These are phyloP conservation scores for Populus davidiana DNA, from an alignment of 345 rosid genomes.

Conservation along the genomic window DNA sequence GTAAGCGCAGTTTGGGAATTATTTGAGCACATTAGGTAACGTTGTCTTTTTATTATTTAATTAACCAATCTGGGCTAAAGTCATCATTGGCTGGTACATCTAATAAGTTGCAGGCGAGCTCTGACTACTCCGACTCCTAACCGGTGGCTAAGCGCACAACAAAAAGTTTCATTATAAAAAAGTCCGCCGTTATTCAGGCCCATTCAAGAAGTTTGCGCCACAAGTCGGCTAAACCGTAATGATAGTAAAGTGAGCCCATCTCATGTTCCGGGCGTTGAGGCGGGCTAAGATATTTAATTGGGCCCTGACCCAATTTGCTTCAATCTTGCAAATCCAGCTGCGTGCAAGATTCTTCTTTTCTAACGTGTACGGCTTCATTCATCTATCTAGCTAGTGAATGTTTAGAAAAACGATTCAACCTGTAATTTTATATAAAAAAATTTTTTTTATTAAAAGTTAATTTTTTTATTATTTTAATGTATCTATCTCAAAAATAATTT, in stretches of 20 bases:
- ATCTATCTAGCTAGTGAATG: background rate
- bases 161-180: background rate
- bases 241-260: background rate
- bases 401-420: no score
- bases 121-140: no score
- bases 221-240: background rate
- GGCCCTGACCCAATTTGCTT: background rate
- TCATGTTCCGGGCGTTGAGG: background rate
- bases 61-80: background rate
- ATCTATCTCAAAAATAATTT: no score
- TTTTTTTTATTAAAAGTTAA: no score
- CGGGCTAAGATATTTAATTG: background rate
- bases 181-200: background rate
- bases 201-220: background rate
- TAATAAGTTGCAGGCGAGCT: no score
- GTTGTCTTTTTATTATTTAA: no score
- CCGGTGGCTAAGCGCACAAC: no score
- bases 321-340: no score
- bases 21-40: no score
- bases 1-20: no score
- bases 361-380: background rate
- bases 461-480: no score
- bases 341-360: background rate
- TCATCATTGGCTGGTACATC: background rate
- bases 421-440: no score